Percentiles rank a stretch among this genome's conserved stretches.
These are phyloP conservation scores for Fusarium annulatum DNA, from an alignment of 2,329 filamentous ascomycete genomes.

Conservation along the genomic window DNA sequence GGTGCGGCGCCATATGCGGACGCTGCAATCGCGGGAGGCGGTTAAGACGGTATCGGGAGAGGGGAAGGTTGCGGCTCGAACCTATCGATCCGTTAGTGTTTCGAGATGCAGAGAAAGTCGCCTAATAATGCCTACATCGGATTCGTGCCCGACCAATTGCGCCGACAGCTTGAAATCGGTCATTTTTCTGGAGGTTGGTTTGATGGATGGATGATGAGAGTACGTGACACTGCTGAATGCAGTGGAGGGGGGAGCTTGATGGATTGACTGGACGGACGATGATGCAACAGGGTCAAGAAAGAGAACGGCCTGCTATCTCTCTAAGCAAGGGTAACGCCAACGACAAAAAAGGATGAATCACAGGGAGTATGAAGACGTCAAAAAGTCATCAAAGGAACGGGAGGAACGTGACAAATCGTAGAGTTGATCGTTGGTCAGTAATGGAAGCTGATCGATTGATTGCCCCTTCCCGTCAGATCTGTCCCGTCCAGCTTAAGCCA, in stretches of 20 bases:
- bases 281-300: slow-evolving; percentile 11
- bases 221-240: slow-evolving; percentile 17
- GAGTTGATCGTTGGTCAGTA: slow-evolving; percentile 29
- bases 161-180: slow-evolving; percentile 93
- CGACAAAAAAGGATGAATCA: slow-evolving; percentile 12
- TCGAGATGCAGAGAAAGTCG: not conserved
- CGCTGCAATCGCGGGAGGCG: slow-evolving; percentile 90
- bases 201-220: slow-evolving; percentile 56
- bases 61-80: slow-evolving; percentile 86
- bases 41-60: slow-evolving; percentile 79
- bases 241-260: slow-evolving; percentile 26
- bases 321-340: slow-evolving; percentile 5
- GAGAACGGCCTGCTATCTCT: slow-evolving; percentile 28
- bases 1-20: slow-evolving; percentile 83
- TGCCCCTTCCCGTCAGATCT: slow-evolving; percentile 1
- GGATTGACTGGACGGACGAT: not conserved
- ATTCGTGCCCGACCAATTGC: slow-evolving; percentile 87
- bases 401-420: slow-evolving; percentile 24
- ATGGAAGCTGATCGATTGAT: slow-evolving; percentile 48
- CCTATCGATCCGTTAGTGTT: slow-evolving; percentile 63
- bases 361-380: not conserved
- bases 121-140: slow-evolving; percentile 75
- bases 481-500: slow-evolving; percentile 39
- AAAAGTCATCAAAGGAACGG: not conserved
- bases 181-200: slow-evolving; percentile 54